Percentiles rank a stretch among this genome's conserved stretches.
Evolutionary conservation across 1,284 basidiomycete genomes (phyloP).

Genomic region (Marasmius tenuissimus): DNA sequence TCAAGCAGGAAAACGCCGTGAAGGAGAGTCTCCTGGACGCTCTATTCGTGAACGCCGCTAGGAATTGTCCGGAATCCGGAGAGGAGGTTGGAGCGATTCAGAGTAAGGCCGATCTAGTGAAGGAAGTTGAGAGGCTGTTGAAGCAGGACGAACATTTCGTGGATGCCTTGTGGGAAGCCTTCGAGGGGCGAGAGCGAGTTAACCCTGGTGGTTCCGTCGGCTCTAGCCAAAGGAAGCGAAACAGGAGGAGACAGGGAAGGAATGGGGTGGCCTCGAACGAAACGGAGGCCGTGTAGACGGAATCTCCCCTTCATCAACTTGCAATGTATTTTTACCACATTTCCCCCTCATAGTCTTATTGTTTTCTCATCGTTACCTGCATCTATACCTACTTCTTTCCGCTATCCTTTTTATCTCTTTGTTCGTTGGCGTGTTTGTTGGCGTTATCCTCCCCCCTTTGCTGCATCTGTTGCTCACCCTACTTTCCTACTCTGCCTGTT

Average conservation of each 20-base stretch:
- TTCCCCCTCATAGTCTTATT: background rate
- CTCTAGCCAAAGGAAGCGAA: background rate
- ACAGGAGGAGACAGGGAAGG: background rate
- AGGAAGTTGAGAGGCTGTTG: background rate
- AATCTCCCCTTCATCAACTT: background rate
- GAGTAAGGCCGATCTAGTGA: background rate
- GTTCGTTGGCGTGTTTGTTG: background rate
- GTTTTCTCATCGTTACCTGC: background rate
- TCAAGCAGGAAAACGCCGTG: background rate
- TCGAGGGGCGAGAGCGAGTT: background rate
- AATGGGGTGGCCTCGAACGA: background rate
- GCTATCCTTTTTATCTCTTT: background rate
- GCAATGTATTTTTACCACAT: background rate
- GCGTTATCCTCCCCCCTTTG: background rate
- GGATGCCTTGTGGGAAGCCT: background rate
- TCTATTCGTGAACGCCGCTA: background rate
- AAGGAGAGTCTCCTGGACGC: conserved; percentile 1
- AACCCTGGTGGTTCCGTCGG: background rate
- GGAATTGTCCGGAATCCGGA: background rate
- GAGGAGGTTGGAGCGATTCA: background rate
- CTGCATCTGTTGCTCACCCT: background rate
- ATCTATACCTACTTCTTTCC: background rate
- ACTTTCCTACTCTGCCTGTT: background rate
- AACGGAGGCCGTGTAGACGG: background rate
- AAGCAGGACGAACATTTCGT: background rate